Evolutionary conservation across 805 yeast species (phyloP).

Genomic region (Kodamaea fukazawae): DNA sequence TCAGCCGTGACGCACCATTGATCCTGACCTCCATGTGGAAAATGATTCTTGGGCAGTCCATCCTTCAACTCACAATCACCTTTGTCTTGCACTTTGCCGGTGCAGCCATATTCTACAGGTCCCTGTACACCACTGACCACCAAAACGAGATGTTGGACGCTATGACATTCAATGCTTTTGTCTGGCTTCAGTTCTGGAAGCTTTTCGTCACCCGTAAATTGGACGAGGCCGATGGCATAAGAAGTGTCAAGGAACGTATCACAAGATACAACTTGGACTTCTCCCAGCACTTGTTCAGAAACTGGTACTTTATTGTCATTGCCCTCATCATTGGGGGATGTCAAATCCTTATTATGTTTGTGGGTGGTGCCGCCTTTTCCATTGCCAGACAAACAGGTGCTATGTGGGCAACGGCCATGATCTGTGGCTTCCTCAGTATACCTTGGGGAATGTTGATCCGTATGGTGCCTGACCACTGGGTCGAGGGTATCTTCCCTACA

Average conservation of each 20-base stretch:
- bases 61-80: slow-evolving; percentile 75
- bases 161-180: slow-evolving; percentile 92
- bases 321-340: slow-evolving; percentile 72
- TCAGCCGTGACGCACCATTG: slow-evolving; percentile 73
- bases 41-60: slow-evolving; percentile 89
- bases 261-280: slow-evolving; percentile 71
- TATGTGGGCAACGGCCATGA: slow-evolving; percentile 86
- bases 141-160: slow-evolving; percentile 66
- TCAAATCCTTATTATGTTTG: slow-evolving; percentile 90
- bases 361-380: slow-evolving; percentile 95
- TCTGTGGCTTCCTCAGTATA: slow-evolving; percentile 76
- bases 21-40: slow-evolving; percentile 96
- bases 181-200: slow-evolving; percentile 96
- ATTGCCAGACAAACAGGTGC: slow-evolving; percentile 74
- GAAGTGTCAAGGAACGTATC: slow-evolving; percentile 55
- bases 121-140: slow-evolving; percentile 34
- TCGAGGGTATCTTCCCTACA: slow-evolving; percentile 62
- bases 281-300: slow-evolving; percentile 76
- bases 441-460: slow-evolving; percentile 80
- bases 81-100: slow-evolving; percentile 83
- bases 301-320: slow-evolving; percentile 76
- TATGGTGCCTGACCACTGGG: slow-evolving; percentile 79
- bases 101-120: slow-evolving; percentile 49
- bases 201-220: slow-evolving; percentile 86
- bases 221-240: slow-evolving; percentile 78